Evolutionary conservation across 31 red algal genomes (phyloP), one percentile per base, ranked within the genome.

Genomic region (Odonthalia washingtoniensis): DNA sequence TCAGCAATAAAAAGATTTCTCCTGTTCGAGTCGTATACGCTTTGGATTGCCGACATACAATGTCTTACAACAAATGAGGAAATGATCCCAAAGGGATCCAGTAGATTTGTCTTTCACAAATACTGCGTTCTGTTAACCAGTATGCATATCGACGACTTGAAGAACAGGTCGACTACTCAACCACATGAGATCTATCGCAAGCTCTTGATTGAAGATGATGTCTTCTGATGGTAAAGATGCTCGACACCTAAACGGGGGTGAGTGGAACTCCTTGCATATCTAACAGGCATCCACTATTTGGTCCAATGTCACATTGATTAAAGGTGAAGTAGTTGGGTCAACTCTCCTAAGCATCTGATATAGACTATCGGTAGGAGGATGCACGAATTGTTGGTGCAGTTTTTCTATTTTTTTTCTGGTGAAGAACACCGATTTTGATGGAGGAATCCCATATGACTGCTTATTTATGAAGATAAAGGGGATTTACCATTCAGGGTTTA

Each of bases 111-210:
- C 74, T 1, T 28, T 30, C 4, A 88, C 74, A 9, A 80, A 21
- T 5, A 49, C 28, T n/a, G 53, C 74, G 52, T 70, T 70, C 2
- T 68, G 49, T 44, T 65, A 78, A 34, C 66, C 1, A 0, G 27
- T 88, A 12, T 70, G 46, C 21, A 63, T 35, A 46, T 66, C 85
- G 28, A 68, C 74, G 0, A 88, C 62, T 16, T 88, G 74, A 2
- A 88, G 60, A 18, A 80, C 74, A 5, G 74, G 72, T 32, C 63
- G 31, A 0, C 73, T 1, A 9, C 12, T 14, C 9, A 57, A 21
- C 49, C 49, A 57, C 49, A 57, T 57, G 21, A 57, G 49, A 57
- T 57, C 49, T 57, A 80, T n/a, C 18, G 75, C 63, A 16, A 88
- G 1, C 4, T 57, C 49, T 57, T 78, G n/a, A n/a, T n/a, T n/a